Conservation (phyloP, 345 rosid species). For the rapeseed (Brassica napus) region DNA sequence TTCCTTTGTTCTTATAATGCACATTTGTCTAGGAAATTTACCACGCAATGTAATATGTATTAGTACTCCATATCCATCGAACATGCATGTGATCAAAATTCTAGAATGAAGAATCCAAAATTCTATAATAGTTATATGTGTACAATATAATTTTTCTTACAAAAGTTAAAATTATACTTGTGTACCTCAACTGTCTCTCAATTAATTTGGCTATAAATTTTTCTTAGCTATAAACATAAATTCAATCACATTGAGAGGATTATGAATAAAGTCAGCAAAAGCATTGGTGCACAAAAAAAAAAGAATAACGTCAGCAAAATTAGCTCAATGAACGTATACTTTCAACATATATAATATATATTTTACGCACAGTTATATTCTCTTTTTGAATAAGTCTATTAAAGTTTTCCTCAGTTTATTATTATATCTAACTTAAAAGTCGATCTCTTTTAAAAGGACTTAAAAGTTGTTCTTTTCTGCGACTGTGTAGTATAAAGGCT, state of each 20-base stretch:
- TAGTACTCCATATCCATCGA: constrained; percentile 11
- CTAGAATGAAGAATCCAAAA: not conserved
- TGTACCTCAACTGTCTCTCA: not conserved
- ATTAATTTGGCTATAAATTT: not conserved
- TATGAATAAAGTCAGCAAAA: not conserved
- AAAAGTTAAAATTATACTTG: not conserved
- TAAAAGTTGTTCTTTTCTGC: constrained; percentile 38
- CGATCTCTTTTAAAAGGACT: constrained; percentile 37
- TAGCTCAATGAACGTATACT: constrained; percentile 7
- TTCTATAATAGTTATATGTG: not conserved
- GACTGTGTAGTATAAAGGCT: constrained; percentile 33
- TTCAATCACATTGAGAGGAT: not conserved
- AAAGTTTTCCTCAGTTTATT: not conserved
- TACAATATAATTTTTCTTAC: not conserved
- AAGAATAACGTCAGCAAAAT: not conserved
- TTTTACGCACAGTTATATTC: constrained; percentile 25
- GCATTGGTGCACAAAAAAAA: too few relatives aligned
- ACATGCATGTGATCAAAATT: constrained; percentile 27
- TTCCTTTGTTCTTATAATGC: constrained; percentile 14
- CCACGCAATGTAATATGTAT: constrained; percentile 28
- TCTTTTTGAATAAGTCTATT: not conserved
- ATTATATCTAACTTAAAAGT: constrained; percentile 26
- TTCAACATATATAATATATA: not conserved
- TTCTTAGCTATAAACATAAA: not conserved
- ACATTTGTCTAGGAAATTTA: constrained; percentile 16